Base-by-base conservation (phyloP, 106 monocot genomes). In the Platanthera zijinensis region DNA sequence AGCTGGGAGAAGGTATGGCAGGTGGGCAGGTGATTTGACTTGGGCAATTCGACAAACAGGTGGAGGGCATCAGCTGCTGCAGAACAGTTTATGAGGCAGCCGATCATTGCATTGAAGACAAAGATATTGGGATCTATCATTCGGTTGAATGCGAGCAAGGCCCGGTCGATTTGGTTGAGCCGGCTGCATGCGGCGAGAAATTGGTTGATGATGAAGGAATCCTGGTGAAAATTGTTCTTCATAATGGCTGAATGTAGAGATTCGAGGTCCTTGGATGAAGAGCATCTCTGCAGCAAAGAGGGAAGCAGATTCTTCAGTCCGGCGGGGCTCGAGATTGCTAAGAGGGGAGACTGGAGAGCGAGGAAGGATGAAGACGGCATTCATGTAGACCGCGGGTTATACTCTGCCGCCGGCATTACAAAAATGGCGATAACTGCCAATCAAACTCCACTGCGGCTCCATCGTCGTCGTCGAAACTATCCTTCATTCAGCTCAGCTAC, bases 81-180 rank as follows among this genome's bases (percentile, higher is more conserved):
- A 1, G 76, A 57, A 57, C 78, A 85, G 8, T 68, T 45, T 51
- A 79, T 15, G 69, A 87, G 76, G 17, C 85, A 84, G 7, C 80
- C 78, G 8, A 92, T 74, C 45, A 89, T 45, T 13, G 89, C 84
- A 25, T 92, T 87, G 86, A 78, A 89, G 13, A 85, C 84, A 71
- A 83, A 92, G 5, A 78, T 56, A 61, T 86, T 86, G 72, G 92
- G 92, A 10, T 81, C 57, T 5, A 5, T 3, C 75, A 80, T 80
- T 19, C 52, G 77, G 22, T 49, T 21, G 85, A 89, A 85, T 17
- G 80, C 66, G 5, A 14, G 12, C 19, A 73, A 39, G 74, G 89
- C 87, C 48, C 80, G 74, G 69, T 85, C 62, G 15, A 78, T 78
- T 1, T 51, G 82, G 77, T 50, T 51, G 61, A 79, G 73, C 11